These are phyloP conservation scores for Spathaspora arborariae DNA, from an alignment of 805 yeast genomes.

Conservation along the genomic window DNA sequence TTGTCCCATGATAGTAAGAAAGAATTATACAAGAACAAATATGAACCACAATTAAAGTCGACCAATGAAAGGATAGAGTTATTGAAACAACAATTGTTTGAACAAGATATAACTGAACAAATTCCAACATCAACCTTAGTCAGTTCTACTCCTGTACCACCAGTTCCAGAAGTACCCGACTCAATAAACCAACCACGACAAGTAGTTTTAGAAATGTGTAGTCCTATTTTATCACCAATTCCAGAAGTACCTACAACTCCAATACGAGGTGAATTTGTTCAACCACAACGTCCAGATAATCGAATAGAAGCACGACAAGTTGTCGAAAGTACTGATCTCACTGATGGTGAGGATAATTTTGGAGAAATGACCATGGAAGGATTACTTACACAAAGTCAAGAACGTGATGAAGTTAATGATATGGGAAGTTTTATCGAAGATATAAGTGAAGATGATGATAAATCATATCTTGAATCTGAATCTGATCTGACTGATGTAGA, in stretches of 20 bases:
- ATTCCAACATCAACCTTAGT: not conserved
- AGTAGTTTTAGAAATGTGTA: not conserved
- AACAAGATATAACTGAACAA: not conserved
- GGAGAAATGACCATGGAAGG: conserved; percentile 35
- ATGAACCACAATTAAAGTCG: conserved; percentile 20
- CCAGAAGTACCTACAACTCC: not conserved
- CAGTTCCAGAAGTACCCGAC: conserved; percentile 1
- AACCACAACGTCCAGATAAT: not conserved
- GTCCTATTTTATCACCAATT: not conserved
- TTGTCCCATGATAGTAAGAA: conserved; percentile 35
- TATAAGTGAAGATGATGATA: conserved; percentile 7
- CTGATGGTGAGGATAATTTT: conserved; percentile 29
- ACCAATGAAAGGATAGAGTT: conserved; percentile 12
- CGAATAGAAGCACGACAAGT: not conserved
- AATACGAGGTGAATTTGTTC: too few relatives aligned
- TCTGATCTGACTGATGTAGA: conserved; percentile 2
- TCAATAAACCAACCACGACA: not conserved
- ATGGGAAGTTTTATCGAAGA: conserved; percentile 23
- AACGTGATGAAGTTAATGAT: conserved; percentile 26
- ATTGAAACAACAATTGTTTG: not conserved
- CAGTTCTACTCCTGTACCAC: not conserved
- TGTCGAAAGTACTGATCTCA: conserved; percentile 1
- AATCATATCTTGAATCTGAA: not conserved
- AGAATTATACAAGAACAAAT: conserved; percentile 20
- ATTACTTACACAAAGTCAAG: conserved; percentile 29